Percentiles rank a stretch among this genome's conserved stretches.
Evolutionary conservation across 2,329 filamentous ascomycete genomes (phyloP).

Genomic region (Paecilomyces sp.): DNA sequence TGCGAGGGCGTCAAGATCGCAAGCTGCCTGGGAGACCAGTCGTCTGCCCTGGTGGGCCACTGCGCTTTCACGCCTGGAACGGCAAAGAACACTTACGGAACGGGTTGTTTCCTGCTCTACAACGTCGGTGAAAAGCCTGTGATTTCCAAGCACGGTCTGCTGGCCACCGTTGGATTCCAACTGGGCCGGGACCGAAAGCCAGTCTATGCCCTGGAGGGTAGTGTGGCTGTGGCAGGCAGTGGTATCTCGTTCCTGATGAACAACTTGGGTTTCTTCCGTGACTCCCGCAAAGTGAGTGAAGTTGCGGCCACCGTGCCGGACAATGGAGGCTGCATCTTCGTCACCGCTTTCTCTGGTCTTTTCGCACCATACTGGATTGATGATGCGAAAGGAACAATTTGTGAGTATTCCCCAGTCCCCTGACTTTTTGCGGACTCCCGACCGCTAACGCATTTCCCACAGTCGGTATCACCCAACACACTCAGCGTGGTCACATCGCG

Average conservation of each 20-base stretch:
- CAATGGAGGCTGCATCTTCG: constrained; percentile 77
- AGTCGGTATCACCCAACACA: constrained; percentile 81
- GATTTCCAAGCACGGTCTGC: constrained; percentile 72
- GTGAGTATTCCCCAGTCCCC: constrained; percentile 36
- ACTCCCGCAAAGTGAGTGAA: constrained; percentile 57
- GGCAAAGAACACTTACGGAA: constrained; percentile 89
- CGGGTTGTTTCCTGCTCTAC: constrained; percentile 82
- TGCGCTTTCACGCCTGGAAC: constrained; percentile 74
- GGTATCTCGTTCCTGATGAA: constrained; percentile 70
- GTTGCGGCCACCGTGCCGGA: constrained; percentile 60
- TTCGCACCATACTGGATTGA: constrained; percentile 96
- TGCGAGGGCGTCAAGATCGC: constrained; percentile 66
- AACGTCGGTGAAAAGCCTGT: constrained; percentile 82
- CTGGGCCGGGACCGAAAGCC: constrained; percentile 62
- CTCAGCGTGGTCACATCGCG: constrained; percentile 76
- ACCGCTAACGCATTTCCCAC: constrained; percentile 4
- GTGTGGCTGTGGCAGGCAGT: constrained; percentile 73
- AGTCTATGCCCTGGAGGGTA: constrained; percentile 76
- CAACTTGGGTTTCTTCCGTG: constrained; percentile 56
- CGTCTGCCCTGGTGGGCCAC: constrained; percentile 77
- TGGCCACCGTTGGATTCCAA: constrained; percentile 83
- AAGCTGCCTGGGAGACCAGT: constrained; percentile 84
- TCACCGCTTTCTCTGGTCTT: constrained; percentile 83
- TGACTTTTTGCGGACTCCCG: not conserved
- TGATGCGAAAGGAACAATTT: constrained; percentile 81